These are phyloP conservation scores for Globisporangium middletonii DNA, from an alignment of 352 stramenopile species.

Conservation along the genomic window DNA sequence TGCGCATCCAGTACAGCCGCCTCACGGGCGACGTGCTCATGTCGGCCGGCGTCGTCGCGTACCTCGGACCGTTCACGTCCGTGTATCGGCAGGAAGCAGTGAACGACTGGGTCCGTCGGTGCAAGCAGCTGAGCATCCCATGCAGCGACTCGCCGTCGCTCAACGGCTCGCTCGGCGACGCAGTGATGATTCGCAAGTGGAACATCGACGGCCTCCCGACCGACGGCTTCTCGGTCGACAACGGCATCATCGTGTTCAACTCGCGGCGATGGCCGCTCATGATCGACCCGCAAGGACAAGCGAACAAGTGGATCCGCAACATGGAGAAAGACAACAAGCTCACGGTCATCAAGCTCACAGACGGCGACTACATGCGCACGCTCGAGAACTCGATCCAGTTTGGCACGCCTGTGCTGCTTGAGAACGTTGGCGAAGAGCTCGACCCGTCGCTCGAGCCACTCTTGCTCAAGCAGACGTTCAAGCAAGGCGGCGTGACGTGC, in stretches of 20 bases:
- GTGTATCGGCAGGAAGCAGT: slow-evolving; percentile 77
- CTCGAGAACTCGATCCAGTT: slow-evolving; percentile 93
- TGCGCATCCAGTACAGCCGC: slow-evolving; percentile 82
- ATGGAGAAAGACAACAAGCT: slow-evolving; percentile 90
- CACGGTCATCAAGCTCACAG: slow-evolving; percentile 92
- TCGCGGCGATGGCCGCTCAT: slow-evolving; percentile 92
- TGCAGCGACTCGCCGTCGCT: slow-evolving; percentile 85
- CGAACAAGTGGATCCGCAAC: slow-evolving; percentile 95
- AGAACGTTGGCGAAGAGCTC: slow-evolving; percentile 91
- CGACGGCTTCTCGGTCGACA: slow-evolving; percentile 92
- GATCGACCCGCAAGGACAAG: slow-evolving; percentile 94
- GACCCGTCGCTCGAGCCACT: slow-evolving; percentile 91
- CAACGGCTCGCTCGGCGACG: slow-evolving; percentile 85
- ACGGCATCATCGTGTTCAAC: slow-evolving; percentile 94
- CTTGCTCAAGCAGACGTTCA: slow-evolving; percentile 93
- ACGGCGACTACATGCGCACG: slow-evolving; percentile 90
- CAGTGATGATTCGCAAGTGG: slow-evolving; percentile 91
- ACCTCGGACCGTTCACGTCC: slow-evolving; percentile 92
- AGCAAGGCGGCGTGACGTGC: slow-evolving; percentile 88
- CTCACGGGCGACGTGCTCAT: slow-evolving; percentile 92
- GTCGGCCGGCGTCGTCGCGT: slow-evolving; percentile 89
- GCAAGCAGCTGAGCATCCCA: slow-evolving; percentile 74
- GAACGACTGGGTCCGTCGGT: slow-evolving; percentile 68
- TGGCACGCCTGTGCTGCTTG: slow-evolving; percentile 87
- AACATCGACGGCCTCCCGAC: slow-evolving; percentile 93